These are phyloP conservation scores for Alternaria sp. DNA, from an alignment of 2,329 filamentous ascomycete genomes.

Conservation along the genomic window DNA sequence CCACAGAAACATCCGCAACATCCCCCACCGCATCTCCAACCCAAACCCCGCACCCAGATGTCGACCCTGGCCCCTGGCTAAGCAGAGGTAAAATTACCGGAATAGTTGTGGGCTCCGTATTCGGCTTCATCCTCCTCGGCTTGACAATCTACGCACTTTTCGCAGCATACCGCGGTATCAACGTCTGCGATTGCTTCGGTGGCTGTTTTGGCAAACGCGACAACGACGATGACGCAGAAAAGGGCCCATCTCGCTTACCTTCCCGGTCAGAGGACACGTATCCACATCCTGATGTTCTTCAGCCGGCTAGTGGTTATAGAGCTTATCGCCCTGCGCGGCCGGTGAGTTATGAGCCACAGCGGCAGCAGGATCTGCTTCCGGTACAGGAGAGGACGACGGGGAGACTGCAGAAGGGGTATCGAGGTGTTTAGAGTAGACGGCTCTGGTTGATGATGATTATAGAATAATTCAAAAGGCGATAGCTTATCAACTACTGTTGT, in stretches of 20 bases:
- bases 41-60: background rate
- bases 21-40: background rate
- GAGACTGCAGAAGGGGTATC: background rate
- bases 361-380: background rate
- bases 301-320: background rate
- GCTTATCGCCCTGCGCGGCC: background rate
- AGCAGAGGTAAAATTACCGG: background rate
- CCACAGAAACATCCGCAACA: background rate
- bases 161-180: slow-evolving; percentile 5
- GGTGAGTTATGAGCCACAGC: background rate
- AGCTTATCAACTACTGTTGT: background rate
- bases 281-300: background rate
- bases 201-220: background rate
- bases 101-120: slow-evolving; percentile 1
- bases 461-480: background rate
- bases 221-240: background rate
- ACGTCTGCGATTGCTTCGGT: slow-evolving; percentile 13
- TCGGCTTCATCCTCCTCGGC: slow-evolving; percentile 5
- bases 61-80: background rate
- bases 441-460: background rate
- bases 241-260: background rate
- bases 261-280: background rate
- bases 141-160: background rate
- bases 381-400: background rate
- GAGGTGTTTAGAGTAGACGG: background rate